Evolutionary conservation across 768 basidiomycete species (phyloP).

Genomic region (Sporobolomyces pararoseus): DNA sequence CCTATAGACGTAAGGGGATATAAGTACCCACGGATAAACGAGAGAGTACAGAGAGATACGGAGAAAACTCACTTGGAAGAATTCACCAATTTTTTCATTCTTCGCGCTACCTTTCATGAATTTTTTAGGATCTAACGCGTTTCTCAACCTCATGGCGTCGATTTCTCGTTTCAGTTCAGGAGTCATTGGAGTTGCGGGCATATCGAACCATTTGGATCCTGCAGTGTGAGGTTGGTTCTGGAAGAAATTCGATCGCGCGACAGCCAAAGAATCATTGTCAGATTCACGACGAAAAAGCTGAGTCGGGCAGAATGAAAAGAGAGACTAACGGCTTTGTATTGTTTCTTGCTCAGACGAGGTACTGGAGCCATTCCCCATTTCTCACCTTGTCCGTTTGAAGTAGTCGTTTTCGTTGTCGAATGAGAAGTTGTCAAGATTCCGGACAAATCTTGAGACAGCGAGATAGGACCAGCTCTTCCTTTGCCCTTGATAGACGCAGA

Average conservation of each 20-base stretch:
- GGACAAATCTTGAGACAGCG: slow-evolving; percentile 56
- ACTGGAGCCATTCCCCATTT: slow-evolving; percentile 59
- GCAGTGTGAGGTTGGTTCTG: slow-evolving; percentile 70
- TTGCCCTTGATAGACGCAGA: slow-evolving; percentile 57
- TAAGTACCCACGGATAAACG: no score
- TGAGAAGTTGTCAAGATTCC: slow-evolving; percentile 10
- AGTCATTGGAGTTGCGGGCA: slow-evolving; percentile 68
- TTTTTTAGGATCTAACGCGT: slow-evolving; percentile 85
- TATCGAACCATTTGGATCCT: slow-evolving; percentile 79
- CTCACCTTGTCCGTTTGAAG: slow-evolving; percentile 54
- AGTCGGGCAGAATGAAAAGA: not conserved
- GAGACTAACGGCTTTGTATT: slow-evolving; percentile 63
- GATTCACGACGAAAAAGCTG: not conserved
- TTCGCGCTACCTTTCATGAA: slow-evolving; percentile 66
- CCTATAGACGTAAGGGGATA: not conserved
- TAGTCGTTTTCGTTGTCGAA: no score
- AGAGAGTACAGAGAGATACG: not conserved
- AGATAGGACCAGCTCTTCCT: slow-evolving; percentile 58
- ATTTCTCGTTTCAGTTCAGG: slow-evolving; percentile 78
- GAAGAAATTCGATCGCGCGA: no score
- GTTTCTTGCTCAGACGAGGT: slow-evolving; percentile 59
- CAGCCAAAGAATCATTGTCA: not conserved
- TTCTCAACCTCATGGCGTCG: slow-evolving; percentile 76
- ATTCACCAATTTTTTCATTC: slow-evolving; percentile 80
- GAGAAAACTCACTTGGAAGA: slow-evolving; percentile 67